phyloP scores from a whole-genome alignment of 2,329 filamentous ascomycete species.

The Fusarium ambrosium region DNA sequence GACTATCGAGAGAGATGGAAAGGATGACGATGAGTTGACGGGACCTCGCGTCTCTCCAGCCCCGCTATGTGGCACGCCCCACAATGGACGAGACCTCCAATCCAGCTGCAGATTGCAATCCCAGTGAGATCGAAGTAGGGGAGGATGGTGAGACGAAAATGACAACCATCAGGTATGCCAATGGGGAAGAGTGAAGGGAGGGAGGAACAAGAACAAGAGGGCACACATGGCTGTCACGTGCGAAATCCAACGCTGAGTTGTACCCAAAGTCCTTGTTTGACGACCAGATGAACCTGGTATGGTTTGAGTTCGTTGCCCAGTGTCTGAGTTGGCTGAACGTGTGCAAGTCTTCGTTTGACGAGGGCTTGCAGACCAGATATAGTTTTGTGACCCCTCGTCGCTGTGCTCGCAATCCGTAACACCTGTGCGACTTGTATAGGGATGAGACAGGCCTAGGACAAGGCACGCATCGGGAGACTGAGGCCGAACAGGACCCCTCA shows the following conservation, averaged over 20 bases:
- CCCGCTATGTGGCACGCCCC: constrained; percentile 26
- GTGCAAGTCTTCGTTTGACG: not conserved
- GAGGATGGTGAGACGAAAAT: not conserved
- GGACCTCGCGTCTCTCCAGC: constrained; percentile 7
- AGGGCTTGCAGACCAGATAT: not conserved
- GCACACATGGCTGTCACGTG: constrained; percentile 5
- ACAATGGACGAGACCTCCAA: constrained; percentile 11
- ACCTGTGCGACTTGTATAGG: constrained; percentile 1
- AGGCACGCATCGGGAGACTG: constrained; percentile 1
- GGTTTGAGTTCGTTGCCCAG: not conserved
- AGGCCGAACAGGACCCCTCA: not conserved
- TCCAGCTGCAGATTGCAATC: constrained; percentile 16
- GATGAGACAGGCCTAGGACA: constrained; percentile 20
- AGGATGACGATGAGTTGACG: constrained; percentile 32
- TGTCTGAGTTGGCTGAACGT: not conserved
- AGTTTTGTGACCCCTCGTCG: not conserved
- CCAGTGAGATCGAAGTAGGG: constrained; percentile 12
- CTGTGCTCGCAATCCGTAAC: not conserved
- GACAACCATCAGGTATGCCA: constrained; percentile 1
- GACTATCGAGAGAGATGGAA: not conserved
- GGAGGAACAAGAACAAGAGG: constrained; percentile 6
- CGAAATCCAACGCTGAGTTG: not conserved
- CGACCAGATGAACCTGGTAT: not conserved
- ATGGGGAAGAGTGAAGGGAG: constrained; percentile 8
- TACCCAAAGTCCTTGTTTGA: not conserved